Percentiles rank a stretch among this genome's conserved stretches.
Conservation (phyloP, 495 filamentous ascomycete species). For the Podospora pseudoanserina region DNA sequence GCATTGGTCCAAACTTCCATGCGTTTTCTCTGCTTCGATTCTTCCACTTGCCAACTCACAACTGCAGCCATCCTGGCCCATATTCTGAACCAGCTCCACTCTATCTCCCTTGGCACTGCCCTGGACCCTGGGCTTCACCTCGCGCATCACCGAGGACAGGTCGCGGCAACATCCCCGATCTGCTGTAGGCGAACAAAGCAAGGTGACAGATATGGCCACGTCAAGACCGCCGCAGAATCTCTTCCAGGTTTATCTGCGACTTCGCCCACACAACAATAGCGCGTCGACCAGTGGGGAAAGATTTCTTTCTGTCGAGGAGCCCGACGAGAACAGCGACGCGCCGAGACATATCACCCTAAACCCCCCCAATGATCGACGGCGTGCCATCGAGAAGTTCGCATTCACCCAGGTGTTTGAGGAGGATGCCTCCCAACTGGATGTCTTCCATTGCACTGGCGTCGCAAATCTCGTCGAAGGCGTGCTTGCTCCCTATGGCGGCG, state of each 20-base stretch:
- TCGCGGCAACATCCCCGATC: neutral
- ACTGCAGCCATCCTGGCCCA: constrained; percentile 1
- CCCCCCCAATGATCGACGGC: constrained; percentile 76
- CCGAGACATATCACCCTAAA: constrained; percentile 85
- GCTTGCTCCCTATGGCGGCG: constrained; percentile 59
- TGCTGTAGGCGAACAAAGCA: neutral
- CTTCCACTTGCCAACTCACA: constrained; percentile 4
- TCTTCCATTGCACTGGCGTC: constrained; percentile 81
- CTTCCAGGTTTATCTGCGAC: constrained; percentile 88
- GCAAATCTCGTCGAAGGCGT: constrained; percentile 74
- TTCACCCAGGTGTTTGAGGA: constrained; percentile 95
- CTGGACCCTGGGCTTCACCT: neutral
- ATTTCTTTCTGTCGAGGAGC: constrained; percentile 71
- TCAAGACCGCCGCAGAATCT: constrained; percentile 46
- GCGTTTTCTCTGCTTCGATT: constrained; percentile 6
- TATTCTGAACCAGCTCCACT: neutral
- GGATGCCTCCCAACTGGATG: constrained; percentile 72
- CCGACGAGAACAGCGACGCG: constrained; percentile 42
- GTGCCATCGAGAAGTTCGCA: constrained; percentile 86
- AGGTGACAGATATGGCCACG: constrained; percentile 17
- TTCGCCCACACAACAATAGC: constrained; percentile 60
- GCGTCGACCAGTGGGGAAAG: constrained; percentile 52
- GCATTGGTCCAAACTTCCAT: neutral
- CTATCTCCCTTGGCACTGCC: neutral
- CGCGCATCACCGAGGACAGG: neutral